Conservation (phyloP, 306 rosid species). For the Styphnolobium japonicum region DNA sequence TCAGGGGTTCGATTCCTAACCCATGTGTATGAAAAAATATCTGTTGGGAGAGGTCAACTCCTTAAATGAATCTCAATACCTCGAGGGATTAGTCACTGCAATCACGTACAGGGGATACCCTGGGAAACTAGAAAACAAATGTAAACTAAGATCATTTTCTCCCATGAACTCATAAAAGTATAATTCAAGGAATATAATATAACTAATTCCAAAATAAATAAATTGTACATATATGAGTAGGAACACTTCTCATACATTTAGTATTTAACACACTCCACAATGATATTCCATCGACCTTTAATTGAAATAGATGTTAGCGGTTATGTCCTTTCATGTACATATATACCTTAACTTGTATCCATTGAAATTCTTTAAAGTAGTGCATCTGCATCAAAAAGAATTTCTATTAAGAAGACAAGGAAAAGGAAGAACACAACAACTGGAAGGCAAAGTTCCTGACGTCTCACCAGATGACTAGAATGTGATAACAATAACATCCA, state of each 20-base stretch:
- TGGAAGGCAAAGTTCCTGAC: conserved; percentile 22
- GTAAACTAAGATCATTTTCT: not conserved
- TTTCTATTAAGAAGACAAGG: conserved; percentile 9
- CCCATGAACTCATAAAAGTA: conserved; percentile 6
- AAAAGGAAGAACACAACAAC: conserved; percentile 6
- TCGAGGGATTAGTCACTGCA: too few relatives aligned
- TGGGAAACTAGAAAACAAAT: too few relatives aligned
- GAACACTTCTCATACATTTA: conserved; percentile 13
- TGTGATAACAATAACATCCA: conserved; percentile 31
- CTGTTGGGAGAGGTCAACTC: too few relatives aligned
- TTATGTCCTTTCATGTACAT: conserved; percentile 15
- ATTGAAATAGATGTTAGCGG: conserved; percentile 26
- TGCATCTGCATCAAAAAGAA: conserved; percentile 37
- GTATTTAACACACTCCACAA: conserved; percentile 16
- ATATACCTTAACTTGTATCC: conserved; percentile 20
- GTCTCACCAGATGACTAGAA: conserved; percentile 43
- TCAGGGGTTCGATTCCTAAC: too few relatives aligned
- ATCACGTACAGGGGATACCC: too few relatives aligned
- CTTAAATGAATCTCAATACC: too few relatives aligned
- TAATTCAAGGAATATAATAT: conserved; percentile 15
- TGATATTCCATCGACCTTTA: conserved; percentile 28
- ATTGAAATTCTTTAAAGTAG: conserved; percentile 11
- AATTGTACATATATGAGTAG: conserved; percentile 39
- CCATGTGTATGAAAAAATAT: too few relatives aligned
- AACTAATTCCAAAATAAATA: not conserved